Percentiles rank a stretch among this genome's conserved stretches.
Evolutionary conservation across 75 land plant genomes (phyloP).

Genomic region (Isoetes taiwanensis): DNA sequence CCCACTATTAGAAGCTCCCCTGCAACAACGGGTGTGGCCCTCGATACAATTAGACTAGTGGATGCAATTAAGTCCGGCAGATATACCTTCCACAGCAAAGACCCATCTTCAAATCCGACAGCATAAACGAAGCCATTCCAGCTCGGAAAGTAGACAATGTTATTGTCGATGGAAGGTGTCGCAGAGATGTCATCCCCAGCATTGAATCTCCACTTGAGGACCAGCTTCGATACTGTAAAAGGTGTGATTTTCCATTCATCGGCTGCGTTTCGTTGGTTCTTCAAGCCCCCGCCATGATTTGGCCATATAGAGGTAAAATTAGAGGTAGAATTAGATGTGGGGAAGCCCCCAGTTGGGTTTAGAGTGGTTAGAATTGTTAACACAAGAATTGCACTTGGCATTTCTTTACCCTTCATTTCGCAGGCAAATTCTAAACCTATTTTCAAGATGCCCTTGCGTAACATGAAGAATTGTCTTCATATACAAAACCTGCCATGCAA

Average conservation of each 20-base stretch:
- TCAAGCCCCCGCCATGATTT: constrained; percentile 30
- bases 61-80: constrained; percentile 15
- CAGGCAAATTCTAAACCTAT: too few species aligned
- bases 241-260: constrained; percentile 17
- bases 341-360: too few species aligned
- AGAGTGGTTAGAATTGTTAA: too few species aligned
- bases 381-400: too few species aligned
- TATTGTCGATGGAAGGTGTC: constrained; percentile 23
- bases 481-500: too few species aligned
- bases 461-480: too few species aligned
- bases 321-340: too few species aligned
- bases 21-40: constrained; percentile 17
- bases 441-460: too few species aligned
- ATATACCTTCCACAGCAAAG: constrained; percentile 20
- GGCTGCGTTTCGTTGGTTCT: constrained; percentile 23
- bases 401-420: too few species aligned
- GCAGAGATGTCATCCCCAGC: constrained; percentile 18
- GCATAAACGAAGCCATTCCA: constrained; percentile 34
- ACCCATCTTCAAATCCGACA: constrained; percentile 11
- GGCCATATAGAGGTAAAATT: too few species aligned
- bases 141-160: constrained; percentile 28
- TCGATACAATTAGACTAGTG: constrained; percentile 12
- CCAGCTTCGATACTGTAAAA: constrained; percentile 9
- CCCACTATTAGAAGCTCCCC: constrained; percentile 23
- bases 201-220: constrained; percentile 20